Conservation (phyloP, 2,329 filamentous ascomycete genomes). For the Fusarium acutatum region DNA sequence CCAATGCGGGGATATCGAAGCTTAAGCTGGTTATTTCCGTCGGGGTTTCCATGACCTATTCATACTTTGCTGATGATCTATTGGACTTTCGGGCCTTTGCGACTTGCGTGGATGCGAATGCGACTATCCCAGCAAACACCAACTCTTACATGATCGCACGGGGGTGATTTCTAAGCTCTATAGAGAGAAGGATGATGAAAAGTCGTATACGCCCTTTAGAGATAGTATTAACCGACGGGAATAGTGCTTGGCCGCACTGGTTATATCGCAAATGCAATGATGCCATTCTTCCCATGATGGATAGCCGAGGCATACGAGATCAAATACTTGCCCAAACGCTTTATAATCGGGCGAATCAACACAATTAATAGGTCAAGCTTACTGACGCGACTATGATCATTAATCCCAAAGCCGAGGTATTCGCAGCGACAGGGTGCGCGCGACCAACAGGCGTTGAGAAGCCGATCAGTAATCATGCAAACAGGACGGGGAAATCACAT, state of each 20-base stretch:
- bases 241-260: neutral
- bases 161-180: neutral
- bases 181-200: neutral
- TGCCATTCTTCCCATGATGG: neutral
- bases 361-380: neutral
- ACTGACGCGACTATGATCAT: slow-evolving; percentile 9
- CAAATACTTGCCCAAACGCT: neutral
- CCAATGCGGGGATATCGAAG: neutral
- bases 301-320: neutral
- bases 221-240: neutral
- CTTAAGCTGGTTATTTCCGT: neutral
- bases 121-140: neutral
- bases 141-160: neutral
- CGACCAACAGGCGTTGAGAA: neutral
- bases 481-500: neutral
- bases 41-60: neutral
- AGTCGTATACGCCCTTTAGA: neutral
- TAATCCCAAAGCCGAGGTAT: neutral
- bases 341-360: neutral
- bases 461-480: slow-evolving; percentile 28
- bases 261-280: neutral
- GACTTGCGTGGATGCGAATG: neutral
- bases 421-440: neutral
- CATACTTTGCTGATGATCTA: neutral
- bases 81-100: neutral